A percentile compares a stretch with the other conserved stretches of the same genome.
Conservation (phyloP, 2,329 filamentous ascomycete genomes). For the Akanthomyces muscarius region DNA sequence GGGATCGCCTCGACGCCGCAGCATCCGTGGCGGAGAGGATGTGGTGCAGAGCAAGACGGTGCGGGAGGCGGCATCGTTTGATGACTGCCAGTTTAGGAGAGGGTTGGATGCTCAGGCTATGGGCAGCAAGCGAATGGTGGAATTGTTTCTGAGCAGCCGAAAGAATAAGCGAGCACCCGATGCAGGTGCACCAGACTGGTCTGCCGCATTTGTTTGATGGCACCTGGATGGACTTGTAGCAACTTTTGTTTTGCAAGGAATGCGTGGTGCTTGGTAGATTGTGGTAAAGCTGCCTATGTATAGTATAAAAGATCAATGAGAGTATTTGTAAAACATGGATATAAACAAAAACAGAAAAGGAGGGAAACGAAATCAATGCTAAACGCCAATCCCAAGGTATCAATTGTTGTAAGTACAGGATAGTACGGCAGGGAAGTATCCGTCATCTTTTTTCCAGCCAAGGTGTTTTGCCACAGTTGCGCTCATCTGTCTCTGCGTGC, state of each 20-base stretch:
- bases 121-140: slow-evolving; percentile 51
- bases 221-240: background rate
- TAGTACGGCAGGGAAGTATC: background rate
- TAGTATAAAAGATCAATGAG: slow-evolving; percentile 12
- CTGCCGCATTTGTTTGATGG: slow-evolving; percentile 28
- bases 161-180: slow-evolving; percentile 29
- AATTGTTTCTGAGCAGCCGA: slow-evolving; percentile 49
- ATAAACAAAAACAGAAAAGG: background rate
- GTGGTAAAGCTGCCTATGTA: slow-evolving; percentile 8
- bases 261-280: slow-evolving; percentile 14
- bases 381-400: slow-evolving; percentile 17
- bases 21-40: slow-evolving; percentile 6
- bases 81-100: slow-evolving; percentile 16
- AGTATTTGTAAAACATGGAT: slow-evolving; percentile 6
- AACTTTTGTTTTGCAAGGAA: background rate
- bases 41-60: background rate
- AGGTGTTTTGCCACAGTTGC: background rate
- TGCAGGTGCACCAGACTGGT: background rate
- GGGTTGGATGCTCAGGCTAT: slow-evolving; percentile 32
- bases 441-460: background rate
- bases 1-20: slow-evolving; percentile 12
- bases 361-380: background rate
- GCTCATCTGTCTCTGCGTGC: no score
- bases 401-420: slow-evolving; percentile 7
- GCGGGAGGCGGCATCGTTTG: slow-evolving; percentile 15